These are phyloP conservation scores for Yarrowia deformans DNA, from an alignment of 805 yeast species.

Conservation along the genomic window DNA sequence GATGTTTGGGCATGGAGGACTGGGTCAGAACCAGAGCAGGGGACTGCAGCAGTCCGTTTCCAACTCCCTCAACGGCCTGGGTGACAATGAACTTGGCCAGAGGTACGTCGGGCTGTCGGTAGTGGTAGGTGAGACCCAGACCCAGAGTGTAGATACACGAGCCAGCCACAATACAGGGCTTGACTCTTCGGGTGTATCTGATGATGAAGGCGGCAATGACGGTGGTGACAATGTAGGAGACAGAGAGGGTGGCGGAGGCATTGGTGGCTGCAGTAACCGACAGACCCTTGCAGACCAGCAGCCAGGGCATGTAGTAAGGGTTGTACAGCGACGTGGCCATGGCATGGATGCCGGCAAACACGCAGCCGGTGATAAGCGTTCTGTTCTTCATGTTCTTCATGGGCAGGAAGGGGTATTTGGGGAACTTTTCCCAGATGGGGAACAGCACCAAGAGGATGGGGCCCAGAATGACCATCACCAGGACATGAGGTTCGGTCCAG, in stretches of 20 bases:
- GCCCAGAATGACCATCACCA: conserved; percentile 76
- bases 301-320: conserved; percentile 40
- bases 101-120: conserved; percentile 60
- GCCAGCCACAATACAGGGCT: conserved; percentile 68
- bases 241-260: conserved; percentile 24
- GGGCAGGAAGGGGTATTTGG: conserved; percentile 75
- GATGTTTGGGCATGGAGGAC: conserved; percentile 65
- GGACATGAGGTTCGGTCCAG: conserved; percentile 69
- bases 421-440: conserved; percentile 62
- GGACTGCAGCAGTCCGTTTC: conserved; percentile 75
- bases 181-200: conserved; percentile 57
- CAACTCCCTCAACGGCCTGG: conserved; percentile 69
- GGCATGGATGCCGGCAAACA: conserved; percentile 45
- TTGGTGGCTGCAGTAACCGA: conserved; percentile 36
- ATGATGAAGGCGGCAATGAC: conserved; percentile 24
- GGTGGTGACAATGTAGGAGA: conserved; percentile 29
- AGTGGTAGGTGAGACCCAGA: conserved; percentile 65
- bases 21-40: conserved; percentile 67
- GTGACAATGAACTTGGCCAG: conserved; percentile 69
- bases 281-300: conserved; percentile 38
- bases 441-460: conserved; percentile 64
- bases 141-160: conserved; percentile 65
- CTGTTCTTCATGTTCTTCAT: conserved; percentile 65
- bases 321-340: conserved; percentile 44
- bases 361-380: conserved; percentile 45